Conservation (phyloP, 208 protist species). For the Phytomonas sp. region DNA sequence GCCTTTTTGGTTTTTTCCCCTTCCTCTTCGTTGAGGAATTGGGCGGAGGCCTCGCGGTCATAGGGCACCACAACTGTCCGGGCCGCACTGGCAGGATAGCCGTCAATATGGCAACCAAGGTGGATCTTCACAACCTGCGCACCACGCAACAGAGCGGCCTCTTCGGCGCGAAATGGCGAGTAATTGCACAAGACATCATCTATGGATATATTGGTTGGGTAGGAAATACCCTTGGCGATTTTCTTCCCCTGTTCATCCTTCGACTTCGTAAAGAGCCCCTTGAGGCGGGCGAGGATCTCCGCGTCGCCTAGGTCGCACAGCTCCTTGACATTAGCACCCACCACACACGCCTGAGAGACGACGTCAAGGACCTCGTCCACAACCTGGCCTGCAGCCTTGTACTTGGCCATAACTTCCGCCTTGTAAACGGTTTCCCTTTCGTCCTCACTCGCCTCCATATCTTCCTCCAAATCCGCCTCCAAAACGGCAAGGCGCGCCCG, state of each 20-base stretch:
- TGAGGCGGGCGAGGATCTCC: slow-evolving; percentile 34
- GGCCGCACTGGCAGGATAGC: slow-evolving; percentile 92
- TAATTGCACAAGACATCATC: slow-evolving; percentile 97
- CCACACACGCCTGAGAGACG: slow-evolving; percentile 46
- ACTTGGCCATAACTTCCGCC: slow-evolving; percentile 93
- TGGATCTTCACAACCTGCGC: slow-evolving; percentile 98
- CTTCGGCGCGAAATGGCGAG: slow-evolving; percentile 79
- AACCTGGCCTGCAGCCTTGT: slow-evolving; percentile 87
- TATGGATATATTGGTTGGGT: slow-evolving; percentile 97
- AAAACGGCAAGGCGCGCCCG: slow-evolving; percentile 39
- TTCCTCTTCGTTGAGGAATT: slow-evolving; percentile 5
- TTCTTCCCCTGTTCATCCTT: slow-evolving; percentile 27
- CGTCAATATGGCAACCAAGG: slow-evolving; percentile 96
- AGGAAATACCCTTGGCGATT: slow-evolving; percentile 89
- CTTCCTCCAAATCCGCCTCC: slow-evolving; percentile 48
- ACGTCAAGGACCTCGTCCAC: slow-evolving; percentile 88
- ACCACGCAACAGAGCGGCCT: slow-evolving; percentile 57
- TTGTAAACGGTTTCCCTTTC: slow-evolving; percentile 66
- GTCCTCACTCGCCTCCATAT: slow-evolving; percentile 61
- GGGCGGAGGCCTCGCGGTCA: neutral
- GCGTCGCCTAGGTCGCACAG: slow-evolving; percentile 70
- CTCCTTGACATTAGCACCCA: slow-evolving; percentile 64
- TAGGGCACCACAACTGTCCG: slow-evolving; percentile 88
- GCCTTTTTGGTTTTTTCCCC: neutral
- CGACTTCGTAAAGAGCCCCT: slow-evolving; percentile 57